These are phyloP conservation scores for Abortiporus biennis DNA, from an alignment of 1,284 basidiomycete species.

Conservation along the genomic window DNA sequence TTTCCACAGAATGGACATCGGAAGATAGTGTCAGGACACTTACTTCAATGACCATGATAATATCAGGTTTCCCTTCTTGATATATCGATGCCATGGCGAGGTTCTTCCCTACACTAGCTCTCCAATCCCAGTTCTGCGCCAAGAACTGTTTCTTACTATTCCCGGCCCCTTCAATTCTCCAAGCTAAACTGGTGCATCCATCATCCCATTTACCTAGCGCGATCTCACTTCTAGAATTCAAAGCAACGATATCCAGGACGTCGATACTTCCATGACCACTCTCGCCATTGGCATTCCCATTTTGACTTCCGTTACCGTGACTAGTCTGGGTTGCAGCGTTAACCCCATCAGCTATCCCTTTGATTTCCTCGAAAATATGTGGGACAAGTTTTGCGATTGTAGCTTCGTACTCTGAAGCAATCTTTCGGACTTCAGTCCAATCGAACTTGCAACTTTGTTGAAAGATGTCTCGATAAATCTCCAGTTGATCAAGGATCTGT, in stretches of 20 bases:
- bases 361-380: constrained; percentile 27
- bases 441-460: constrained; percentile 24
- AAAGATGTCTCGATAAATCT: constrained; percentile 27
- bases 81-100: constrained; percentile 26
- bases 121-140: constrained; percentile 36
- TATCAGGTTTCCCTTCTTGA: constrained; percentile 23
- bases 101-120: constrained; percentile 25
- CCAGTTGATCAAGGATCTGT: constrained; percentile 25
- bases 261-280: constrained; percentile 18
- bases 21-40: constrained; percentile 2
- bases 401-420: constrained; percentile 21
- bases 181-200: constrained; percentile 30
- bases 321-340: neutral
- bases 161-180: constrained; percentile 17
- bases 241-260: constrained; percentile 27
- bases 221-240: constrained; percentile 32
- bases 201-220: constrained; percentile 30
- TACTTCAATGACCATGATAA: constrained; percentile 33
- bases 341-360: constrained; percentile 27
- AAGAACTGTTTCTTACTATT: constrained; percentile 18
- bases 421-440: constrained; percentile 24
- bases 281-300: too few species aligned
- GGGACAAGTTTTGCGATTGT: constrained; percentile 23
- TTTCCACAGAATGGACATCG: neutral
- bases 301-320: neutral